Percentiles rank a stretch among this genome's conserved stretches.
These are phyloP conservation scores for Phytophthora sp. DNA, from an alignment of 352 stramenopile species.

Conservation along the genomic window DNA sequence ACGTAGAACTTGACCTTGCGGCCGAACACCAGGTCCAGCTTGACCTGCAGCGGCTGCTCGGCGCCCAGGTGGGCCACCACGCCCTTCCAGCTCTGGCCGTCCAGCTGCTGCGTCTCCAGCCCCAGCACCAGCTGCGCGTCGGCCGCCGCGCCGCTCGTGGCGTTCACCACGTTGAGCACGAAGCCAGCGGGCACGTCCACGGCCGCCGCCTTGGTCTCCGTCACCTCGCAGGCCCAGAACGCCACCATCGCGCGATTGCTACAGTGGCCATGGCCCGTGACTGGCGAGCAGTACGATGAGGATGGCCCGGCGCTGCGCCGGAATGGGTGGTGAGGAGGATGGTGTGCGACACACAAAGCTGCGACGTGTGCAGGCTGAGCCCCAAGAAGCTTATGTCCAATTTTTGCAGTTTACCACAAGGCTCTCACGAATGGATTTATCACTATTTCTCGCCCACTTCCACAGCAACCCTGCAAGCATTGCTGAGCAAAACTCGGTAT, in stretches of 20 bases:
- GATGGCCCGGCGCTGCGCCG: constrained; percentile 7
- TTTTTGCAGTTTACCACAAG: no score
- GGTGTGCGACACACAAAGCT: constrained; percentile 28
- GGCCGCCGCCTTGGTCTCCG: constrained; percentile 55
- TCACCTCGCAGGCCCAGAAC: constrained; percentile 68
- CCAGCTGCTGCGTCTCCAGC: constrained; percentile 72
- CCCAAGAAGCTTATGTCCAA: background rate
- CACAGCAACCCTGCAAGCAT: no score
- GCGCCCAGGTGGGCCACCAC: constrained; percentile 63
- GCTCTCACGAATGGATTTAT: no score
- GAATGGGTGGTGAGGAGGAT: constrained; percentile 37
- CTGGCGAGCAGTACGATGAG: constrained; percentile 1
- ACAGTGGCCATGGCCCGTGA: constrained; percentile 4
- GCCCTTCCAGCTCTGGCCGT: constrained; percentile 69
- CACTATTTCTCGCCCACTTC: no score
- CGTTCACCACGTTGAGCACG: constrained; percentile 73
- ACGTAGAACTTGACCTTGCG: constrained; percentile 83
- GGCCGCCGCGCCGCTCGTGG: constrained; percentile 33
- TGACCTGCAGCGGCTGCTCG: constrained; percentile 63
- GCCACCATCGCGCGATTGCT: constrained; percentile 37
- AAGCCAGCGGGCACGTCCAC: constrained; percentile 62
- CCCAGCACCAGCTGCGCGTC: constrained; percentile 49
- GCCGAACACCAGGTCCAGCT: constrained; percentile 84
- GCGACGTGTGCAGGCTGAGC: constrained; percentile 22
- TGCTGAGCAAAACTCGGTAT: no score